Base-by-base conservation (phyloP, 257 asterid genomes). In the Linderniella brevidens region DNA sequence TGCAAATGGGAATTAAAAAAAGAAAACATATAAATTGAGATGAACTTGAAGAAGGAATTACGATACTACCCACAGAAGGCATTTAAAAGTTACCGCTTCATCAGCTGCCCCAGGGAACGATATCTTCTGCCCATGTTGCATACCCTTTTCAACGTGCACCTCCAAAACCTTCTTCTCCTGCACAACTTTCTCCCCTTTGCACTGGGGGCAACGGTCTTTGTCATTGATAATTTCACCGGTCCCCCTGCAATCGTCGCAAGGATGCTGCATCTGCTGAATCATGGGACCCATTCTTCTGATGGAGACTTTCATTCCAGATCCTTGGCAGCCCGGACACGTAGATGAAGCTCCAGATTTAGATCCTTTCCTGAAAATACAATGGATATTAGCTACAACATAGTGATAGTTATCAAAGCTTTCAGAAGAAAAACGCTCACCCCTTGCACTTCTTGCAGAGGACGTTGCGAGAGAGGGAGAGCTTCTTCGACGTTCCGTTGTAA, bases 91-190 rank as follows among this genome's bases (percentile, higher is more conserved):
- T 66, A 86, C 97, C 48, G 93, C 94, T 73, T 86, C 97, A 54
- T 86, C 97, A 57, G 97, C 94, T 65, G 79, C 94, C 38, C 97
- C 97, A 32, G 93, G 94, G 62, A 82, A 86, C 17, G 93, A 79
- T 49, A 86, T 72, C 62, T 72, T 86, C 62, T 86, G 97, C 11
- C 94, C 92, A 52, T 86, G 78, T 35, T 82, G 86, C 97, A 86
- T 86, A 32, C 97, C 97, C 69, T 86, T 86, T 77, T 86, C 97
- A 41, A 86, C 93, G n/a, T 60, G 43, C 12, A 82, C 97, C 65
- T 86, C 92, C 66, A 86, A 46, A n/a, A 79, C 94, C 69, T 86
- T 86, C 80, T 86, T 82, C 63, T 79, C 94, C 61, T 77, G 86
- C 39, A 49, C 71, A 59, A 86, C 79, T 73, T 86, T 86, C 68